Conservation (phyloP, 495 filamentous ascomycete species). For the Aspergillus sclerotioniger region DNA sequence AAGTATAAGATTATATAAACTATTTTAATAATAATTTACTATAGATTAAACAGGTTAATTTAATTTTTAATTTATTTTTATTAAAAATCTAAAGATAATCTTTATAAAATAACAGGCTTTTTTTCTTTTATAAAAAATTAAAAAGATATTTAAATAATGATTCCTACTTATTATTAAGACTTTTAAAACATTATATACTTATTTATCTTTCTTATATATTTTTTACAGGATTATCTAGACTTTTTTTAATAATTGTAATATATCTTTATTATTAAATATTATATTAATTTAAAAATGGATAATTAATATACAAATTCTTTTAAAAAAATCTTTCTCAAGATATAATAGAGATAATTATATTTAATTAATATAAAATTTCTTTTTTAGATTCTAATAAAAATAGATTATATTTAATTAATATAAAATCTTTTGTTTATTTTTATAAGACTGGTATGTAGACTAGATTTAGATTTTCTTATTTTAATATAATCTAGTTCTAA, state of each 20-base stretch:
- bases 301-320: not conserved
- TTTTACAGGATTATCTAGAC: too few species aligned
- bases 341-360: not conserved
- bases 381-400: not conserved
- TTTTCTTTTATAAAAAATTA: not conserved
- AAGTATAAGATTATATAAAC: not conserved
- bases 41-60: not conserved
- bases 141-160: not conserved
- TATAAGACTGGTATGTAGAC: not conserved
- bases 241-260: not conserved
- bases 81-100: not conserved
- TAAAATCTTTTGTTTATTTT: not conserved
- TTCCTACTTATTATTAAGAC: conserved; percentile 1
- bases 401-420: not conserved
- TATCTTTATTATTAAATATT: not conserved
- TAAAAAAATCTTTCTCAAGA: not conserved
- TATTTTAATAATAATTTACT: conserved; percentile 4
- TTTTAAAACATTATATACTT: too few species aligned
- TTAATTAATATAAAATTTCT: not conserved
- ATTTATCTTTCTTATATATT: too few species aligned
- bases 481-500: too few species aligned
- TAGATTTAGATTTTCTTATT: conserved; percentile 3
- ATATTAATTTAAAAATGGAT: not conserved
- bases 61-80: not conserved
- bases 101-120: not conserved